Evolutionary conservation across 2,329 filamentous ascomycete species (phyloP).

Genomic region (Colletotrichum magnum): DNA sequence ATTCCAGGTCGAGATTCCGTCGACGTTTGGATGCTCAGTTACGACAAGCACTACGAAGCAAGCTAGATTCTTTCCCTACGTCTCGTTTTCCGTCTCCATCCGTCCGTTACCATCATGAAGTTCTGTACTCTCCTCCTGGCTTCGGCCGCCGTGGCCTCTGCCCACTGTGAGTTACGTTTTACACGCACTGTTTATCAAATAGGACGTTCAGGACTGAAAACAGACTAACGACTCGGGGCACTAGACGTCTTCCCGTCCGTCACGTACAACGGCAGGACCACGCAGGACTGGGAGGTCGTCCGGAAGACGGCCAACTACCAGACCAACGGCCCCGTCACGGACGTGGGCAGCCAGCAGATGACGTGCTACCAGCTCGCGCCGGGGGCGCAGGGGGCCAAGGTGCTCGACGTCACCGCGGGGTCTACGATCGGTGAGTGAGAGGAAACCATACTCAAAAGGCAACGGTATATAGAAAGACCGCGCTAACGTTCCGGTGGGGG

Average conservation of each 20-base stretch:
- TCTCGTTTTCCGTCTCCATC: background rate
- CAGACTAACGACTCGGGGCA: background rate
- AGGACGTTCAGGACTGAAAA: no score
- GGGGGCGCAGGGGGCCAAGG: slow-evolving; percentile 59
- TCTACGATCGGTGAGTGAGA: slow-evolving; percentile 40
- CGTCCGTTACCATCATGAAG: slow-evolving; percentile 40
- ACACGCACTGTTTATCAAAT: no score
- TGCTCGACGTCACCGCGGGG: slow-evolving; percentile 50
- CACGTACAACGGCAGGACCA: slow-evolving; percentile 49
- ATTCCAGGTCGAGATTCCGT: no score
- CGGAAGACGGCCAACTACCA: slow-evolving; percentile 65
- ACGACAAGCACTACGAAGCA: no score
- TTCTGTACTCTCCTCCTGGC: slow-evolving; percentile 41
- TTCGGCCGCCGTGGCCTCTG: slow-evolving; percentile 49
- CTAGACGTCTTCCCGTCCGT: slow-evolving; percentile 59
- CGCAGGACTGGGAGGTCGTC: slow-evolving; percentile 61
- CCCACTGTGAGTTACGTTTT: slow-evolving; percentile 51
- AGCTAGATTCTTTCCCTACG: no score
- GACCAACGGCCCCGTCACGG: slow-evolving; percentile 63
- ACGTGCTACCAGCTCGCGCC: slow-evolving; percentile 64
- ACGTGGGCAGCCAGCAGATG: slow-evolving; percentile 62
- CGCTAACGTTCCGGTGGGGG: background rate
- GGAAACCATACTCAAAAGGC: no score
- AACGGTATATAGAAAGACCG: background rate
- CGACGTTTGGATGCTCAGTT: no score